phyloP scores from a whole-genome alignment of 257 asterid species.

The Linaria vulgaris region DNA sequence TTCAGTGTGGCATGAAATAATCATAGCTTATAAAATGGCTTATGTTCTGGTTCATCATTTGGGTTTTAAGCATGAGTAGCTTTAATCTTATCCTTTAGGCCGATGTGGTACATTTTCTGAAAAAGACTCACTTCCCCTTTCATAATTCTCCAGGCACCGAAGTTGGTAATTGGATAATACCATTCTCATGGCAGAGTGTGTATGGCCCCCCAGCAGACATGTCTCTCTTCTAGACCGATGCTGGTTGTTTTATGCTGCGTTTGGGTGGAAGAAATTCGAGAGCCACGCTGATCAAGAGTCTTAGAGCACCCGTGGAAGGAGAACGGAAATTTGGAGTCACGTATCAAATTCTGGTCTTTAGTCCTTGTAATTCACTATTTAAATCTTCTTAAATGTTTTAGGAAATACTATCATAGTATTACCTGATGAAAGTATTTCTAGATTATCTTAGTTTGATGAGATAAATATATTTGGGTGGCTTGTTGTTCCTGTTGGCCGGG shows the following conservation, averaged over 20 bases:
- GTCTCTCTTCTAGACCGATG: slow-evolving; percentile 52
- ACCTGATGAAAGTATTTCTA: too few species aligned
- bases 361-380: background rate
- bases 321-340: background rate
- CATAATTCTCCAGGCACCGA: slow-evolving; percentile 47
- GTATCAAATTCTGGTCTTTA: too few species aligned
- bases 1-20: too few species aligned
- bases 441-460: too few species aligned
- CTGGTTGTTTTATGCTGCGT: background rate
- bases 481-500: too few species aligned
- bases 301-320: too few species aligned
- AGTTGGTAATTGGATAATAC: slow-evolving; percentile 61
- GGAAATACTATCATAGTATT: too few species aligned
- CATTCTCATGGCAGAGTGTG: slow-evolving; percentile 88
- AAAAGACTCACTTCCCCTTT: background rate
- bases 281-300: too few species aligned
- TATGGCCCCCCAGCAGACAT: slow-evolving; percentile 91
- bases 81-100: background rate
- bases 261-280: too few species aligned
- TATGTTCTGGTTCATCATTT: background rate
- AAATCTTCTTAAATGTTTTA: too few species aligned
- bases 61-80: background rate
- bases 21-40: background rate
- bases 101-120: background rate
- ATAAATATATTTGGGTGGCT: too few species aligned